A percentile compares a stretch with the other conserved stretches of the same genome.
phyloP scores from a whole-genome alignment of 2,329 filamentous ascomycete genomes.

The Clonostachys byssicola region DNA sequence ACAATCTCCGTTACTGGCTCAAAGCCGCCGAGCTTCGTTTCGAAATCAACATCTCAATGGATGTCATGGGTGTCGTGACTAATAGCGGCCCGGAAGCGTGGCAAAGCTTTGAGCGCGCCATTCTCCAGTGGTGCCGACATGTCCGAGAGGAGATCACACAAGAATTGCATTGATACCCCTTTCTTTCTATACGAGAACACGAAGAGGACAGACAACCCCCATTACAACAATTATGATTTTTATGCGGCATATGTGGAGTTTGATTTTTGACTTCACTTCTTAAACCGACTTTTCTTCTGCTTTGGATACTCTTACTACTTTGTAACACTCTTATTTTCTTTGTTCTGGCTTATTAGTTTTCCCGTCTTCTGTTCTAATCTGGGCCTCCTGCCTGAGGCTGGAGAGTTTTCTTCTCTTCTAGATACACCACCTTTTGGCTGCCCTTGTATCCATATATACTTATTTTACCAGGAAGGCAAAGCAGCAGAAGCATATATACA shows the following conservation, averaged over 20 bases:
- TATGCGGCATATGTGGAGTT: constrained; percentile 4
- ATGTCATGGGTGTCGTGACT: constrained; percentile 83
- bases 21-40: constrained; percentile 94
- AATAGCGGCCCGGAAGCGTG: constrained; percentile 66
- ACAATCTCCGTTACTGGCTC: constrained; percentile 93
- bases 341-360: not conserved
- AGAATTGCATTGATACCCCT: constrained; percentile 41
- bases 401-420: no score
- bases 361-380: not conserved
- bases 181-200: not conserved
- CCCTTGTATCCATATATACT: no score
- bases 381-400: no score
- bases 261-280: not conserved
- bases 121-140: constrained; percentile 77
- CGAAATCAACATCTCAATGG: constrained; percentile 79
- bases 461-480: no score
- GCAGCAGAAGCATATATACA: no score
- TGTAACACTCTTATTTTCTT: not conserved
- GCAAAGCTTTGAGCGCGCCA: constrained; percentile 76
- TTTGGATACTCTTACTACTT: not conserved
- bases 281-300: not conserved
- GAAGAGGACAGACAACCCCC: constrained; percentile 7
- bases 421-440: no score
- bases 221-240: not conserved
- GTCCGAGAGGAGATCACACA: constrained; percentile 79